A percentile compares a stretch with the other conserved stretches of the same genome.
Evolutionary conservation across 2,329 filamentous ascomycete genomes (phyloP).

Genomic region (Claviceps lovelessii): DNA sequence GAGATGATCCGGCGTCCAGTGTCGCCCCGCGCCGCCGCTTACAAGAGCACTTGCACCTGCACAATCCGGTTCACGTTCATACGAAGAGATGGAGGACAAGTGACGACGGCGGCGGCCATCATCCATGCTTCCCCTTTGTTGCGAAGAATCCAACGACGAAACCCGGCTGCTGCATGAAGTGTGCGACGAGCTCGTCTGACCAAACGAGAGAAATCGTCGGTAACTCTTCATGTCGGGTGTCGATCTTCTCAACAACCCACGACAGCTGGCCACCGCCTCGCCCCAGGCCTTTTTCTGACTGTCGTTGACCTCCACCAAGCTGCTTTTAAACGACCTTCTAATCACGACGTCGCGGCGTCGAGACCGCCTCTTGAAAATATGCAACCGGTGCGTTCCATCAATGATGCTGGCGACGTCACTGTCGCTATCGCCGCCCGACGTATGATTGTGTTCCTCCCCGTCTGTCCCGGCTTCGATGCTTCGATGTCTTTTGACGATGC

Average conservation of each 20-base stretch:
- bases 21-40: background rate
- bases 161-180: constrained; percentile 1
- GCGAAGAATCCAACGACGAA: constrained; percentile 2
- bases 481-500: constrained; percentile 30
- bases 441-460: background rate
- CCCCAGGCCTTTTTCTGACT: constrained; percentile 5
- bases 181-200: constrained; percentile 1
- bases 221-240: constrained; percentile 4
- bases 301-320: constrained; percentile 5
- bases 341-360: background rate
- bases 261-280: constrained; percentile 7
- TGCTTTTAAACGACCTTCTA: constrained; percentile 2
- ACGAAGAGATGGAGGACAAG: constrained; percentile 2
- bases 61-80: background rate
- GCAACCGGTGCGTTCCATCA: constrained; percentile 3
- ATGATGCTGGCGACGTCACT: background rate
- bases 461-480: background rate
- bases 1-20: background rate
- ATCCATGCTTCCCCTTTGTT: background rate
- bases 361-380: constrained; percentile 6
- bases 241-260: constrained; percentile 6
- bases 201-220: constrained; percentile 3
- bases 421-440: background rate
- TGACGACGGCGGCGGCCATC: background rate
- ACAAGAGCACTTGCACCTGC: background rate